phyloP scores from a whole-genome alignment of 2,329 filamentous ascomycete species.

The Talaromyces sp. region DNA sequence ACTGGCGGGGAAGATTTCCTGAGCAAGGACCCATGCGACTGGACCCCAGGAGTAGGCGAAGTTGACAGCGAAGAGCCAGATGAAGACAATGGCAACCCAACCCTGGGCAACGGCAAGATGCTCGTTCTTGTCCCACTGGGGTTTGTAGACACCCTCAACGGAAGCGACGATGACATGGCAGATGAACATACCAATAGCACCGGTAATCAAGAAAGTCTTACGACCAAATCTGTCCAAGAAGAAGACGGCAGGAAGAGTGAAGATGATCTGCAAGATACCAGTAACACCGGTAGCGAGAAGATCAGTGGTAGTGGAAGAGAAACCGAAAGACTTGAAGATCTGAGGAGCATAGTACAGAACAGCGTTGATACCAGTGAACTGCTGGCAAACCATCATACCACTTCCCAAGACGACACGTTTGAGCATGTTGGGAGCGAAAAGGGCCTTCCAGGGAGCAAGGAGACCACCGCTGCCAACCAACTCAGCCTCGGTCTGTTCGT shows the following conservation, averaged over 20 bases:
- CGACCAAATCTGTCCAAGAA: constrained; percentile 39
- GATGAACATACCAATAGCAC: constrained; percentile 66
- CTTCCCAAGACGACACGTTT: constrained; percentile 56
- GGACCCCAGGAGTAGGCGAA: constrained; percentile 41
- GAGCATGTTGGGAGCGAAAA: constrained; percentile 59
- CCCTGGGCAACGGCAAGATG: constrained; percentile 49
- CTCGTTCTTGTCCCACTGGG: constrained; percentile 55
- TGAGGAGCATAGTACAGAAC: constrained; percentile 32
- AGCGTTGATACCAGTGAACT: constrained; percentile 44
- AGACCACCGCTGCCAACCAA: constrained; percentile 51
- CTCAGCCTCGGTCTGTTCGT: constrained; percentile 54
- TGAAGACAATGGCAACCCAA: constrained; percentile 60
- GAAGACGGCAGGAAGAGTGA: constrained; percentile 37
- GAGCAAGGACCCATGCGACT: constrained; percentile 52
- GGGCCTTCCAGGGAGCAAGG: constrained; percentile 62
- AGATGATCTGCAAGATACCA: constrained; percentile 33
- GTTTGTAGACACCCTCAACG: constrained; percentile 47
- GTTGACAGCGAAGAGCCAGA: constrained; percentile 59
- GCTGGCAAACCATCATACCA: constrained; percentile 23
- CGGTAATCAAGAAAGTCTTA: constrained; percentile 34
- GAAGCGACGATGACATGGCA: constrained; percentile 67
- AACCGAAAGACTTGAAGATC: constrained; percentile 27
- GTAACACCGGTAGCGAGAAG: constrained; percentile 31
- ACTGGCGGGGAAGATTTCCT: constrained; percentile 36
- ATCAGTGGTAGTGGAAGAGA: constrained; percentile 25